These are phyloP conservation scores for Pleurotus pulmonarius DNA, from an alignment of 768 basidiomycete species.

Conservation along the genomic window DNA sequence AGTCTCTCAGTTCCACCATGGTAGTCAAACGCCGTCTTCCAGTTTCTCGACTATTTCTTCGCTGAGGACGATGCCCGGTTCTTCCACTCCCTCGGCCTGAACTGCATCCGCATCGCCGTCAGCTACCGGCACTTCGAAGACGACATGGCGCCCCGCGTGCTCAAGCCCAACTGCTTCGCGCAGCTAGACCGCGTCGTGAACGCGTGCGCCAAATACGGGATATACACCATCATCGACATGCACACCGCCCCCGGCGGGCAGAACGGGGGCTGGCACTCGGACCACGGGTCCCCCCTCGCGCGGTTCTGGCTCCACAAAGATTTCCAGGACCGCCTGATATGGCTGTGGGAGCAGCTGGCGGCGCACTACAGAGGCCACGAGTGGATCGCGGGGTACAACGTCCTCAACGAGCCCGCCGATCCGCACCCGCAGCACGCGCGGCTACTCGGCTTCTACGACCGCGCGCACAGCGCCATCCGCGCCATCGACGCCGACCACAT, in stretches of 20 bases:
- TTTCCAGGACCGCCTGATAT: conserved; percentile 74
- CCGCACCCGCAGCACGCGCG: conserved; percentile 47
- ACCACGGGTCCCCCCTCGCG: conserved; percentile 65
- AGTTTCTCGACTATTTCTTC: conserved; percentile 88
- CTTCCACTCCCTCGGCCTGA: conserved; percentile 76
- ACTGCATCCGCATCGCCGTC: conserved; percentile 74
- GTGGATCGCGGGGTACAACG: conserved; percentile 88
- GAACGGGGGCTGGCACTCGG: conserved; percentile 79
- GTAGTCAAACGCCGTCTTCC: conserved; percentile 24
- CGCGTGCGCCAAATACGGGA: conserved; percentile 68
- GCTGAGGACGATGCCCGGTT: conserved; percentile 71
- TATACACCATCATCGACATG: conserved; percentile 79
- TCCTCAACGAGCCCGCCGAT: conserved; percentile 81
- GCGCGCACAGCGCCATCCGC: conserved; percentile 68
- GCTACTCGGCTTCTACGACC: conserved; percentile 64
- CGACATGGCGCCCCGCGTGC: conserved; percentile 75
- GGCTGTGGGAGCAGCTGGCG: conserved; percentile 77
- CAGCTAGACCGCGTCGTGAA: conserved; percentile 82
- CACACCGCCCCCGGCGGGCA: conserved; percentile 76
- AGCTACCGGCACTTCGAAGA: conserved; percentile 78
- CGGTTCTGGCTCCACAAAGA: conserved; percentile 84
- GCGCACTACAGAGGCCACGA: conserved; percentile 71
- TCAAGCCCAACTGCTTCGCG: conserved; percentile 72
- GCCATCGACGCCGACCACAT: conserved; percentile 64
- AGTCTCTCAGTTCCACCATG: background rate